Percentiles rank a stretch among this genome's conserved stretches.
These are phyloP conservation scores for Pyrenophora graminea DNA, from an alignment of 2,329 filamentous ascomycete genomes.

Conservation along the genomic window DNA sequence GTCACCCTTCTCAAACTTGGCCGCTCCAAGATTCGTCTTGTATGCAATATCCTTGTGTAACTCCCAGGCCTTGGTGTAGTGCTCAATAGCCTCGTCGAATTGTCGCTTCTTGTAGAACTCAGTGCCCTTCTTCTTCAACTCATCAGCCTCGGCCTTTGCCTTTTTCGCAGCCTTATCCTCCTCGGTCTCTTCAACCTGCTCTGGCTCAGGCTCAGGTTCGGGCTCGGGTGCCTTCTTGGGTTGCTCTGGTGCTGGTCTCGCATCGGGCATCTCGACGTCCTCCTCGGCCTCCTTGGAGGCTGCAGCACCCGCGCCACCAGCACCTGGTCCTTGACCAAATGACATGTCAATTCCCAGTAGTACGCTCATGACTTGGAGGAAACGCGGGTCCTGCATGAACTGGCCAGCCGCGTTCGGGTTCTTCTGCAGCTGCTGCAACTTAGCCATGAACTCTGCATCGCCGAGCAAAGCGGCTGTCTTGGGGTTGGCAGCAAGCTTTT, in stretches of 20 bases:
- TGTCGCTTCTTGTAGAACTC: slow-evolving; percentile 98
- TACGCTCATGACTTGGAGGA: slow-evolving; percentile 92
- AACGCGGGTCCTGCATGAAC: slow-evolving; percentile 85
- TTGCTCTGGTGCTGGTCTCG: slow-evolving; percentile 60
- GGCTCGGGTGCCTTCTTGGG: slow-evolving; percentile 51
- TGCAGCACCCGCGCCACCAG: slow-evolving; percentile 45
- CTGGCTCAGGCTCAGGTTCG: slow-evolving; percentile 61
- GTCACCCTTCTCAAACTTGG: slow-evolving; percentile 95
- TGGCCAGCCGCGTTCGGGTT: slow-evolving; percentile 80
- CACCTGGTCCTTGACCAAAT: slow-evolving; percentile 60
- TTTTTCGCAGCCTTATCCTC: slow-evolving; percentile 83
- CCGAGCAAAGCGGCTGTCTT: slow-evolving; percentile 84
- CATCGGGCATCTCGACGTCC: slow-evolving; percentile 79
- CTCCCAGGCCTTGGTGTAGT: slow-evolving; percentile 96
- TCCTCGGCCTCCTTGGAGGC: slow-evolving; percentile 62
- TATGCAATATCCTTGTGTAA: slow-evolving; percentile 95
- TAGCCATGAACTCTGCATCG: slow-evolving; percentile 86
- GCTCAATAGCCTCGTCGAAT: slow-evolving; percentile 90
- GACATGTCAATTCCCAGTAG: slow-evolving; percentile 92
- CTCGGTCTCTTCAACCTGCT: slow-evolving; percentile 81
- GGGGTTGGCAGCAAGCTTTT: slow-evolving; percentile 91
- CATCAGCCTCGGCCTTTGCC: slow-evolving; percentile 89
- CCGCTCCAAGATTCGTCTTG: slow-evolving; percentile 92
- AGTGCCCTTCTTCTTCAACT: slow-evolving; percentile 91
- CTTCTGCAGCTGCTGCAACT: slow-evolving; percentile 77